Base-by-base conservation (phyloP, 495 filamentous ascomycete genomes). In the Talaromyces nanjingensis region DNA sequence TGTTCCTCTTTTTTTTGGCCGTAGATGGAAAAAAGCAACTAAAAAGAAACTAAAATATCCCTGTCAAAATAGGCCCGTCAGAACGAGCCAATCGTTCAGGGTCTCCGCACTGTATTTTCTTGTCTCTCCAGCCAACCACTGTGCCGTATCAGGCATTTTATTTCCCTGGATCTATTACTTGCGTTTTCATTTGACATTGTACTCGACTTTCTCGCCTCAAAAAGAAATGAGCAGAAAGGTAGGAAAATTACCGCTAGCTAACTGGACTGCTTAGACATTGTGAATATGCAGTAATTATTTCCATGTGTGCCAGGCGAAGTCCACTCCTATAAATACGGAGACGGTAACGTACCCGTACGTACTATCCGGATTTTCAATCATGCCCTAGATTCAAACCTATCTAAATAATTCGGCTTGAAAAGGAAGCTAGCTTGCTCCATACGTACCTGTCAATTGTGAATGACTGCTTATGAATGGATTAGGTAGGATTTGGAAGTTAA, bases 211-310 rank as follows among this genome's bases (percentile, higher is more conserved):
- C 16, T 27, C 27, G 22, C 53, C 49, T 29, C 53, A 56, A 27
- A 54, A 22, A 5, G 16, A 59, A 59, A 59, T 24, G 56, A 59
- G 31, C n/a, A 59, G 34, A 59, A 59, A 59, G 24, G 22, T 27
- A 33, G 29, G 56, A 33, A 59, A 59, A 18, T 59, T 59, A 59
- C 56, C 29, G 56, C 56, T 59, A 59, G 56, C 56, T 37, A 59
- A 59, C 5, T 11, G 27, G 31, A 59, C 56, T 59, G 56, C 29
- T 37, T 59, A 16, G 29, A 59, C 25, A 25, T 22, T 37, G 18
- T 37, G 18, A 25, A 53, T 22, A 33, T 59, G 27, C 6, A 11
- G 56, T 20, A 22, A 59, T 22, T 56, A 29, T 27, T 11, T 29
- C 7, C 20, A 27, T 8, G 20, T 29, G 9, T 14, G 12, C 14